Conservation (phyloP, 1,284 basidiomycete genomes). For the Trichosporon sp. region DNA sequence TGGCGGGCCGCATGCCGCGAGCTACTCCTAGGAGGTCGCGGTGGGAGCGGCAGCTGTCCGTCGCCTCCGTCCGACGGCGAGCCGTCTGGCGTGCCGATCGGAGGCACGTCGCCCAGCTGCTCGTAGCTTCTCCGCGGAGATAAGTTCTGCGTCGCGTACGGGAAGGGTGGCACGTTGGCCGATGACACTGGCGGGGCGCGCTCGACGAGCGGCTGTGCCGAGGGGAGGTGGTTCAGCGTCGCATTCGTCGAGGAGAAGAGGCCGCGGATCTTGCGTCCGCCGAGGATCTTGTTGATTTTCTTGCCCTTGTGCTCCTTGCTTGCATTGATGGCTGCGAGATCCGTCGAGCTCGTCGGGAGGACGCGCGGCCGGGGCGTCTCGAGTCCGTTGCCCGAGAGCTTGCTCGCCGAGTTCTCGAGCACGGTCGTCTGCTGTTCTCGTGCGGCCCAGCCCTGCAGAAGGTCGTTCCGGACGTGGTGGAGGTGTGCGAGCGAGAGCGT, state of each 20-base stretch:
- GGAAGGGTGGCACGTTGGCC: slow-evolving; percentile 15
- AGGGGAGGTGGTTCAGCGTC: slow-evolving; percentile 23
- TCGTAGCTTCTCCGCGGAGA: slow-evolving; percentile 16
- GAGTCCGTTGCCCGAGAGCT: slow-evolving; percentile 23
- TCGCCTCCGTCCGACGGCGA: background rate
- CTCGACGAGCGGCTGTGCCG: slow-evolving; percentile 22
- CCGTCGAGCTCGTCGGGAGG: slow-evolving; percentile 3
- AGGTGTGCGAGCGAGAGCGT: slow-evolving; percentile 43
- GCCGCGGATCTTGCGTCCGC: slow-evolving; percentile 47
- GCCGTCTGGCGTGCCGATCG: background rate
- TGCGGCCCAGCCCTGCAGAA: slow-evolving; percentile 46
- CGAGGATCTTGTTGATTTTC: slow-evolving; percentile 48
- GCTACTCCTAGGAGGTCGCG: slow-evolving; percentile 14
- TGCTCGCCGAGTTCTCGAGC: slow-evolving; percentile 40
- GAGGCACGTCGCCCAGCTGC: background rate
- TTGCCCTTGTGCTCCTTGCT: slow-evolving; percentile 37
- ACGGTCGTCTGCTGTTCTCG: slow-evolving; percentile 42
- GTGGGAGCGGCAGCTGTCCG: background rate
- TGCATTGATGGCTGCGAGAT: slow-evolving; percentile 11
- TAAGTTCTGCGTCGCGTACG: background rate
- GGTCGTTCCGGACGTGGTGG: slow-evolving; percentile 37
- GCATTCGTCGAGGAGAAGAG: slow-evolving; percentile 39
- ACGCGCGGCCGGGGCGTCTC: slow-evolving; percentile 18
- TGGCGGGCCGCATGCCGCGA: slow-evolving; percentile 25
- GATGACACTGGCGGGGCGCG: slow-evolving; percentile 32